Conservation (phyloP, 495 filamentous ascomycete genomes). For the Penicillium paradoxum region DNA sequence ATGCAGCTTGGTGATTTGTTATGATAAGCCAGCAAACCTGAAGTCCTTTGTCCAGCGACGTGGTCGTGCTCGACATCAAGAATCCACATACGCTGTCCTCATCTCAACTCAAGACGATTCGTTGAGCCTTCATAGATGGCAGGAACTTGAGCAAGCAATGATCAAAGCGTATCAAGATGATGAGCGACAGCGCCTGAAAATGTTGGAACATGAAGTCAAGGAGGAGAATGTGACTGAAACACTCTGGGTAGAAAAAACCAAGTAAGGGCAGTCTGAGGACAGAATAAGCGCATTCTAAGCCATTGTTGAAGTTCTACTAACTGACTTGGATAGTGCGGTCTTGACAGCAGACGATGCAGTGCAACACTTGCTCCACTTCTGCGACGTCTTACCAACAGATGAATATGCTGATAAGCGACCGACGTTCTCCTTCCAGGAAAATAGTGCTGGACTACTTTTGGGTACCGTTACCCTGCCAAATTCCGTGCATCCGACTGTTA, state of each 20-base stretch:
- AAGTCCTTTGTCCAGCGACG: slow-evolving; percentile 88
- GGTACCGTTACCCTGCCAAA: slow-evolving; percentile 62
- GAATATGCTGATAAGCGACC: slow-evolving; percentile 52
- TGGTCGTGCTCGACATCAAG: slow-evolving; percentile 68
- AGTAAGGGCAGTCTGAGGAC: slow-evolving; percentile 27
- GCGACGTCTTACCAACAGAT: slow-evolving; percentile 52
- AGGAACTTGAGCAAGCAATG: slow-evolving; percentile 66
- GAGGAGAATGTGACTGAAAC: slow-evolving; percentile 39
- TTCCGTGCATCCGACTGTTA: slow-evolving; percentile 60
- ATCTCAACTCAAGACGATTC: slow-evolving; percentile 36
- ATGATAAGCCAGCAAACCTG: slow-evolving; percentile 66
- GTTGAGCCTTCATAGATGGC: slow-evolving; percentile 48
- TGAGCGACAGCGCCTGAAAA: slow-evolving; percentile 44
- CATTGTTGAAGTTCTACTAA: background rate
- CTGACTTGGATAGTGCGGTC: slow-evolving; percentile 51
- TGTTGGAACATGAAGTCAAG: slow-evolving; percentile 45
- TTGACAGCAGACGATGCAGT: slow-evolving; percentile 69
- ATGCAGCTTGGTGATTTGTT: slow-evolving; percentile 86
- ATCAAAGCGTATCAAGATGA: slow-evolving; percentile 68
- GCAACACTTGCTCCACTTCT: slow-evolving; percentile 80
- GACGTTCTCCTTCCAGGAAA: slow-evolving; percentile 39
- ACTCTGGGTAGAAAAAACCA: slow-evolving; percentile 50
- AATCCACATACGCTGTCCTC: slow-evolving; percentile 70
- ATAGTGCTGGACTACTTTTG: slow-evolving; percentile 12
- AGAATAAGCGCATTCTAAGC: background rate